A percentile compares a stretch with the other conserved stretches of the same genome.
Evolutionary conservation across 1,139 yeast genomes (phyloP).

Genomic region (Blastobotrys malaysiensis): DNA sequence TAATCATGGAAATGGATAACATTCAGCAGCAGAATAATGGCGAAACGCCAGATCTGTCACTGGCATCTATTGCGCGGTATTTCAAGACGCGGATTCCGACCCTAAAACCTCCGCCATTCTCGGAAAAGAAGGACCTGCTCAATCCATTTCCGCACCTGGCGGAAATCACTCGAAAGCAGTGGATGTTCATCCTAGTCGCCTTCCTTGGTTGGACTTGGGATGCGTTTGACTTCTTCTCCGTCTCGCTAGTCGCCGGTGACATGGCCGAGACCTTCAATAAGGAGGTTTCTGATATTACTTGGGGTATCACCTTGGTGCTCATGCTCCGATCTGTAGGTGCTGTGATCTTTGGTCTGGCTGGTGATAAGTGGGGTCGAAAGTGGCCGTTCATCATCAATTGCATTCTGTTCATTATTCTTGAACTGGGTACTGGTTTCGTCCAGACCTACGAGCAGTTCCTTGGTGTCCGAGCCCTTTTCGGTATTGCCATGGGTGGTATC

Average conservation of each 20-base stretch:
- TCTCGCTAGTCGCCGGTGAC: constrained; percentile 52
- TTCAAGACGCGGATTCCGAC: constrained; percentile 40
- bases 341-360: constrained; percentile 47
- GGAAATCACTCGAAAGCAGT: constrained; percentile 44
- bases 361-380: constrained; percentile 52
- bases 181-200: constrained; percentile 61
- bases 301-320: constrained; percentile 57
- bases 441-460: constrained; percentile 46
- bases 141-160: constrained; percentile 53
- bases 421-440: constrained; percentile 52
- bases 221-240: constrained; percentile 71
- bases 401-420: constrained; percentile 41
- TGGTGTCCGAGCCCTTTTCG: constrained; percentile 49
- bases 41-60: constrained; percentile 22
- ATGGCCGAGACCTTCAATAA: constrained; percentile 51
- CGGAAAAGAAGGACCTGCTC: constrained; percentile 28
- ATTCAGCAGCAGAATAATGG: neutral
- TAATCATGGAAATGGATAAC: neutral
- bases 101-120: constrained; percentile 38
- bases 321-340: constrained; percentile 61
- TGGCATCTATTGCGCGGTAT: constrained; percentile 33
- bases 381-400: constrained; percentile 47
- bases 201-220: constrained; percentile 76
- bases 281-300: constrained; percentile 52
- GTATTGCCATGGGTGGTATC: constrained; percentile 66